Conservation (phyloP, 208 protist genomes). For the Trypanosoma brucei region DNA sequence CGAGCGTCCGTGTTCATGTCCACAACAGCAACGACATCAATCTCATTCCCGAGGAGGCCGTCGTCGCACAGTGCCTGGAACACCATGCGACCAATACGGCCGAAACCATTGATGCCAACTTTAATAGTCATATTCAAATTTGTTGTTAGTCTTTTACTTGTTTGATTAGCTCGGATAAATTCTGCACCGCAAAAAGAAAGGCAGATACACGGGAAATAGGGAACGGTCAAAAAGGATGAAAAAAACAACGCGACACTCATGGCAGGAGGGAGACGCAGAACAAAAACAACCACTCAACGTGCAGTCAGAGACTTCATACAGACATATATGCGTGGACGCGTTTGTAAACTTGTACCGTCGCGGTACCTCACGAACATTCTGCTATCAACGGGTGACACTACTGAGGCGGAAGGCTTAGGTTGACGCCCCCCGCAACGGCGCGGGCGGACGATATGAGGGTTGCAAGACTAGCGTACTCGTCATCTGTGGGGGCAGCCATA, state of each 20-base stretch:
- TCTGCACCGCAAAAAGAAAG: not conserved
- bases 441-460: constrained; percentile 11
- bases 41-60: constrained; percentile 61
- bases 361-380: too few species aligned
- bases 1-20: constrained; percentile 96
- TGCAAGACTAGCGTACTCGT: constrained; percentile 13
- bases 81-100: constrained; percentile 98
- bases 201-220: too few species aligned
- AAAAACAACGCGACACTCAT: not conserved
- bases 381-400: not conserved
- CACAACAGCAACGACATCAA: constrained; percentile 94
- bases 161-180: not conserved
- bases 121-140: constrained; percentile 43
- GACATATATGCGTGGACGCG: too few species aligned
- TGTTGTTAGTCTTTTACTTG: constrained; percentile 3
- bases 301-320: not conserved
- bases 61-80: constrained; percentile 83
- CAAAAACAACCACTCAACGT: not conserved
- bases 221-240: not conserved
- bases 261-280: not conserved
- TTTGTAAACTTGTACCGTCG: too few species aligned
- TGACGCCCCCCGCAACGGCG: not conserved
- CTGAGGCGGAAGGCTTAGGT: not conserved
- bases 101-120: constrained; percentile 98
- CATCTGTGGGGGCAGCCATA: constrained; percentile 11